phyloP scores from a whole-genome alignment of 1,139 yeast species.

The Candida freyschussii region DNA sequence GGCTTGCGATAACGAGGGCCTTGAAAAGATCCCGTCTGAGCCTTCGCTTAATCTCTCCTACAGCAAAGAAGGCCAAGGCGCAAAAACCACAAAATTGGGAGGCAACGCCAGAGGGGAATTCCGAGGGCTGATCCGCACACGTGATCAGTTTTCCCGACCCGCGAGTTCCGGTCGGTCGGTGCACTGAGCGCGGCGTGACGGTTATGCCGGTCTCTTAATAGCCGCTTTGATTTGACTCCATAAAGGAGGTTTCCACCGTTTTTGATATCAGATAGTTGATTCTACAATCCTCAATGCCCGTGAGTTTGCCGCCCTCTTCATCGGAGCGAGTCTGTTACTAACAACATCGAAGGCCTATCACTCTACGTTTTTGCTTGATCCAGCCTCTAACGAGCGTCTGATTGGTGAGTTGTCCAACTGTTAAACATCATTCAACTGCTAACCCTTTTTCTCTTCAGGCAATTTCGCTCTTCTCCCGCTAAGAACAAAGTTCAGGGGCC shows the following conservation, averaged over 20 bases:
- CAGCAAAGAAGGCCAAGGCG: too few species aligned
- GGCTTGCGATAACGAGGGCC: too few species aligned
- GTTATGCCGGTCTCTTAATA: too few species aligned
- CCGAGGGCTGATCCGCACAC: too few species aligned
- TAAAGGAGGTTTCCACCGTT: neutral
- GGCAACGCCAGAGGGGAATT: too few species aligned
- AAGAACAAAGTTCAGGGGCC: conserved; percentile 82
- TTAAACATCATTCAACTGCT: neutral
- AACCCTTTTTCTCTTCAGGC: conserved; percentile 35
- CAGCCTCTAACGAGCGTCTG: conserved; percentile 40
- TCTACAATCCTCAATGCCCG: conserved; percentile 11
- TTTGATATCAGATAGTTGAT: too few species aligned
- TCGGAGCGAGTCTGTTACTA: neutral
- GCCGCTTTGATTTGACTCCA: neutral
- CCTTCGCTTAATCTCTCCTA: too few species aligned
- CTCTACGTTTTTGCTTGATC: conserved; percentile 80
- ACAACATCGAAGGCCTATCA: conserved; percentile 77
- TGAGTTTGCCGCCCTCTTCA: conserved; percentile 2
- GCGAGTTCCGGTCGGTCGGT: too few species aligned
- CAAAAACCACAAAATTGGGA: too few species aligned
- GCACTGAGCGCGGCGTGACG: too few species aligned
- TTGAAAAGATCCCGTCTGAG: too few species aligned
- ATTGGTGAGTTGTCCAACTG: conserved; percentile 30
- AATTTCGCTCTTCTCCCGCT: conserved; percentile 81
- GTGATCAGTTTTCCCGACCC: too few species aligned